Percentiles rank a stretch among this genome's conserved stretches.
Conservation (phyloP, 106 monocot genomes). For the Phalaenopsis equestris region DNA sequence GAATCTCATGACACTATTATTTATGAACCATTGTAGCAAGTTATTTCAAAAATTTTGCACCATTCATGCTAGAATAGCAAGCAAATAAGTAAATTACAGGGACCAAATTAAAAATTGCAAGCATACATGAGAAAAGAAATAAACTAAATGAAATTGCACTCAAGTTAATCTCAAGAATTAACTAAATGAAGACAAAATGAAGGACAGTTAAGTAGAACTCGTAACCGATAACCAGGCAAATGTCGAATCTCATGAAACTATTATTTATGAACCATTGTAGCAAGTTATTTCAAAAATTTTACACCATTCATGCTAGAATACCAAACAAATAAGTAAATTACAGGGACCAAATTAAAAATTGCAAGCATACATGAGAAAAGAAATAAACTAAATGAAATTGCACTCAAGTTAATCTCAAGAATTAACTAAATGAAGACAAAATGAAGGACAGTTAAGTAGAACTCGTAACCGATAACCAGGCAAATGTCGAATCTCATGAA, state of each 20-base stretch:
- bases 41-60: not conserved
- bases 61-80: not conserved
- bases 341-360: not conserved
- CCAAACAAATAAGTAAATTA: not conserved
- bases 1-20: not conserved
- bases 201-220: not conserved
- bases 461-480: not conserved
- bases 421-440: not conserved
- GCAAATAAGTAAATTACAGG: not conserved
- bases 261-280: not conserved
- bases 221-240: not conserved
- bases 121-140: constrained; percentile 6
- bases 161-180: not conserved
- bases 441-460: not conserved
- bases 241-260: not conserved
- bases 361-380: not conserved
- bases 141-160: constrained; percentile 16
- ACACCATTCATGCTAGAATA: not conserved
- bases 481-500: not conserved
- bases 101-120: not conserved
- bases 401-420: not conserved
- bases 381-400: constrained; percentile 21
- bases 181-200: not conserved
- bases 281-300: not conserved
- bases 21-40: not conserved